Evolutionary conservation across 441 rosid species (phyloP).

Genomic region (Syzygium malaccense): DNA sequence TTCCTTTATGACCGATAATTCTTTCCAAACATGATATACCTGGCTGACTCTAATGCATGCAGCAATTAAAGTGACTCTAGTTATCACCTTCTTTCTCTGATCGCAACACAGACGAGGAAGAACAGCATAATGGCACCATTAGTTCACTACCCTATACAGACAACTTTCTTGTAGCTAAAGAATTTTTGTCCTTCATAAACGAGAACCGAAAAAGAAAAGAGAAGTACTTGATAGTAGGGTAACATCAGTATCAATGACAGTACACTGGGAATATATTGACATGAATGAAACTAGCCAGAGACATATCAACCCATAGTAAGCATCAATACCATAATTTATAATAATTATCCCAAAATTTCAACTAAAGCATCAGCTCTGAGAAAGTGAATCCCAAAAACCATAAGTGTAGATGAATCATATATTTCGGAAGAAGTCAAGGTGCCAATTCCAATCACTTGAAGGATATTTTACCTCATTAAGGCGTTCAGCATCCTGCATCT

Average conservation of each 20-base stretch:
- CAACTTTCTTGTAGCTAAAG: background rate
- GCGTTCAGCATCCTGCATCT: constrained; percentile 94
- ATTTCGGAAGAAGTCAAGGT: background rate
- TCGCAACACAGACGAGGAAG: background rate
- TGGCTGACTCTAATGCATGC: background rate
- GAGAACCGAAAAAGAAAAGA: background rate
- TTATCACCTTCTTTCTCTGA: background rate
- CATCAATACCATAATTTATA: background rate
- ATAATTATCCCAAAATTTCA: background rate
- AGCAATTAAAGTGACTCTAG: background rate
- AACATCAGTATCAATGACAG: background rate
- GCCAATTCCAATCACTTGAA: background rate
- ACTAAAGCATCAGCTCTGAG: background rate
- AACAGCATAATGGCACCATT: background rate
- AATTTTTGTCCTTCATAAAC: background rate
- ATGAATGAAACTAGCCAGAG: background rate
- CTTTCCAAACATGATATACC: background rate
- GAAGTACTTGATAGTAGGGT: background rate
- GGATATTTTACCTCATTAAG: constrained; percentile 66
- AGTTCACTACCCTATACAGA: background rate
- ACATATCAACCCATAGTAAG: background rate
- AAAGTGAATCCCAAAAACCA: background rate
- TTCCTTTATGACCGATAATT: background rate
- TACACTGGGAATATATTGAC: background rate
- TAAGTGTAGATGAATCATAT: background rate